Conservation (phyloP, 257 asterid species). For the Lantana camara region DNA sequence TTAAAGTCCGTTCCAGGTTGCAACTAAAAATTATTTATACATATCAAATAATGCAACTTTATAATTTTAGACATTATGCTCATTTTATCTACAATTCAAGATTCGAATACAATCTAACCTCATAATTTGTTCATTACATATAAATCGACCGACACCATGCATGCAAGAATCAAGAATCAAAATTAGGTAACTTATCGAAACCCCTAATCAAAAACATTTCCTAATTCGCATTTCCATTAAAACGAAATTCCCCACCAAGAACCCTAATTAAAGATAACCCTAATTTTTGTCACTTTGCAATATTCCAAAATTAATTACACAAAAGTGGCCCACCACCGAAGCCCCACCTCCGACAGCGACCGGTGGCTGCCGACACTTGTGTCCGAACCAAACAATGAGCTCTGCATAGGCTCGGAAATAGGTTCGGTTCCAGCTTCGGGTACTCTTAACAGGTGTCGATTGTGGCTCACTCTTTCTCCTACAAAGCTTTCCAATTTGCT, state of each 20-base stretch:
- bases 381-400: conserved; percentile 30
- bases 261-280: neutral
- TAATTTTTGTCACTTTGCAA: conserved; percentile 26
- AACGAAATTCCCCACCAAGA: neutral
- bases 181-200: conserved; percentile 23
- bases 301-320: conserved; percentile 16
- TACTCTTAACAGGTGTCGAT: conserved; percentile 24
- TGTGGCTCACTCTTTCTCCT: conserved; percentile 30
- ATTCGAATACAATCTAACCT: neutral
- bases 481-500: conserved; percentile 19
- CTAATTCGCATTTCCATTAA: neutral
- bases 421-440: conserved; percentile 35
- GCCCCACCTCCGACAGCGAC: conserved; percentile 45
- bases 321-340: conserved; percentile 22
- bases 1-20: no score
- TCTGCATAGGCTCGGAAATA: conserved; percentile 30
- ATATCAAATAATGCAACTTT: no score
- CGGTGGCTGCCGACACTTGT: conserved; percentile 73
- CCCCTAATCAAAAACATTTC: neutral
- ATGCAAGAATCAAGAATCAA: conserved; percentile 1
- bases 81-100: no score
- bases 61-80: no score
- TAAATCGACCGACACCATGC: conserved; percentile 5
- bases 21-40: no score
- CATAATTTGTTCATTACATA: neutral